Evolutionary conservation across 345 rosid genomes (phyloP).

Genomic region (Syzygium aqueum): DNA sequence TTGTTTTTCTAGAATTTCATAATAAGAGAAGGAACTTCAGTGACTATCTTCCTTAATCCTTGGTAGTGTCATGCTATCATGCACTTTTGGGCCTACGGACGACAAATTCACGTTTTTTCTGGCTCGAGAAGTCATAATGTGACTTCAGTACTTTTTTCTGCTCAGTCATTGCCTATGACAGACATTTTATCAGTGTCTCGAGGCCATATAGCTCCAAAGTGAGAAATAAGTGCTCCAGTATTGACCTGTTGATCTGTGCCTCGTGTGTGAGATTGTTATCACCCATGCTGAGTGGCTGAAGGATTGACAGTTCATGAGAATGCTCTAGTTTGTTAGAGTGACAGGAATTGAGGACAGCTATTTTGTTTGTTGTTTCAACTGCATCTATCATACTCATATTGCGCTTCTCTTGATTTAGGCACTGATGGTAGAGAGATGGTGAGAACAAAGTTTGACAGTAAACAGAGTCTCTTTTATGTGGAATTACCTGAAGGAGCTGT

Average conservation of each 20-base stretch:
- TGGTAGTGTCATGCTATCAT: background rate
- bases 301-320: background rate
- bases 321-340: background rate
- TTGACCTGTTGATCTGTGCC: background rate
- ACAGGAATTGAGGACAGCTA: background rate
- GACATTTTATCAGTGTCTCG: background rate
- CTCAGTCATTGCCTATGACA: background rate
- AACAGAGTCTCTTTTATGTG: conserved; percentile 61
- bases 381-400: background rate
- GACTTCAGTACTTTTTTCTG: background rate
- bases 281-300: background rate
- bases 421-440: conserved; percentile 60
- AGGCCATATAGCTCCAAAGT: background rate
- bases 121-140: background rate
- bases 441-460: conserved; percentile 48
- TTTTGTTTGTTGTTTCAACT: background rate
- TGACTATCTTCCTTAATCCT: background rate
- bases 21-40: background rate
- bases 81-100: background rate
- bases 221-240: background rate
- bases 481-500: conserved; percentile 69
- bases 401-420: conserved; percentile 27
- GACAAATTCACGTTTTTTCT: background rate
- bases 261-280: background rate
- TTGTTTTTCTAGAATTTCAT: background rate